Evolutionary conservation across 2,329 filamentous ascomycete species (phyloP).

Genomic region (Aspergillus quadrilineatus): DNA sequence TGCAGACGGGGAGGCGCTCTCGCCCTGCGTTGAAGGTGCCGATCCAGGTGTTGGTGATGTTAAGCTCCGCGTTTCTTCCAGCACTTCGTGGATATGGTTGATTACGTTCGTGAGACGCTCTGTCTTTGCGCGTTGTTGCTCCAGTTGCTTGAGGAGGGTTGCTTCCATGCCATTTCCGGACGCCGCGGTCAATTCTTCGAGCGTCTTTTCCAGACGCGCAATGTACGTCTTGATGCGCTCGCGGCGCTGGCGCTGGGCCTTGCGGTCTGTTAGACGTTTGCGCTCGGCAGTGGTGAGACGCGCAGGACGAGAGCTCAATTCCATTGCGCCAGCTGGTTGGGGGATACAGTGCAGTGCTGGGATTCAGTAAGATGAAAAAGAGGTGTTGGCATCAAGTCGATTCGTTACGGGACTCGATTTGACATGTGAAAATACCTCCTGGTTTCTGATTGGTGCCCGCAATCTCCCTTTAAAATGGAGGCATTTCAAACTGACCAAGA

Average conservation of each 20-base stretch:
- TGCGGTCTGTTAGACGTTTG: conserved; percentile 16
- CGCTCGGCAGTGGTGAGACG: conserved; percentile 1
- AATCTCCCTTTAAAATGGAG: neutral
- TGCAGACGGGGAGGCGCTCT: too few relatives aligned
- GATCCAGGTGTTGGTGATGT: too few relatives aligned
- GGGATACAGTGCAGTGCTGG: too few relatives aligned
- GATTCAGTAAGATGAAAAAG: neutral
- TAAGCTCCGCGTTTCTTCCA: conserved; percentile 1
- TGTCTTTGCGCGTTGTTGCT: conserved; percentile 11
- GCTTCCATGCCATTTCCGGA: conserved; percentile 10
- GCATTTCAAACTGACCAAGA: too few relatives aligned
- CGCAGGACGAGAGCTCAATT: too few relatives aligned
- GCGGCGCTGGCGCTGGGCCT: conserved; percentile 15
- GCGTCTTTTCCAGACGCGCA: conserved; percentile 11
- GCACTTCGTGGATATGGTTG: conserved; percentile 11
- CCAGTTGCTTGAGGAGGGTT: conserved; percentile 13
- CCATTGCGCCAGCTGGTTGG: too few relatives aligned
- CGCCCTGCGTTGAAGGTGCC: too few relatives aligned
- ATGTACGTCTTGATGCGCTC: conserved; percentile 17
- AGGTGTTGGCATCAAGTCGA: too few relatives aligned
- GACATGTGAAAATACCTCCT: neutral
- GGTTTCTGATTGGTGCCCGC: conserved; percentile 11
- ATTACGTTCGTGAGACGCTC: conserved; percentile 11
- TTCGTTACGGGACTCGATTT: neutral
- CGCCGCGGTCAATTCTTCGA: conserved; percentile 10